phyloP scores from a whole-genome alignment of 805 yeast genomes.

The Candida khao-thaluensis region DNA sequence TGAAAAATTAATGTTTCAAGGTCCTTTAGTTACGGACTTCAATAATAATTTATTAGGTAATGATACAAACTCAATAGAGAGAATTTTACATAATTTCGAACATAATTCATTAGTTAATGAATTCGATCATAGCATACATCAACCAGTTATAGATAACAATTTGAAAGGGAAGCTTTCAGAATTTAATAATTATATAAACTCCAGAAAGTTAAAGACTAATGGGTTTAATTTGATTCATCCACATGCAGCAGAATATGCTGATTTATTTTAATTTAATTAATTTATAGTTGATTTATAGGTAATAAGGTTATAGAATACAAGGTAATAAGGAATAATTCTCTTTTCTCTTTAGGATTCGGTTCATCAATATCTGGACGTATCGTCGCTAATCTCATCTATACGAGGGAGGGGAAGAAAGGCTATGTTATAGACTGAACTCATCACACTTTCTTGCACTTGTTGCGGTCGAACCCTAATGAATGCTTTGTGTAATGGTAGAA shows the following conservation, averaged over 20 bases:
- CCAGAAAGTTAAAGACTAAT: constrained; percentile 3
- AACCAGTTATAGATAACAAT: constrained; percentile 7
- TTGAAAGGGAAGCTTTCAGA: background rate
- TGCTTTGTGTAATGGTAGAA: no score
- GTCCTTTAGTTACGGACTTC: constrained; percentile 36
- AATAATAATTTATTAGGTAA: constrained; percentile 39
- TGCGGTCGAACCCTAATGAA: no score
- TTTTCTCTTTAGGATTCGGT: no score
- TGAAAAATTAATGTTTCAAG: constrained; percentile 15
- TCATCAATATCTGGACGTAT: no score
- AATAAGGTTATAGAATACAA: constrained; percentile 5
- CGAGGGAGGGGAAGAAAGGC: no score
- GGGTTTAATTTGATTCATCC: constrained; percentile 33
- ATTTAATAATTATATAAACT: constrained; percentile 1
- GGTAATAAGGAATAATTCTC: background rate
- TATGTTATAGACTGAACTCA: no score
- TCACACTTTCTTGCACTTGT: no score
- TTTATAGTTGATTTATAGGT: no score
- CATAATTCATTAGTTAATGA: constrained; percentile 18
- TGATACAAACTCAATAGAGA: constrained; percentile 36
- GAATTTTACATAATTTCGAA: constrained; percentile 39
- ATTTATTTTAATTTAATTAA: constrained; percentile 29
- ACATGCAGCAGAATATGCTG: constrained; percentile 45
- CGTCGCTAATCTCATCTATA: no score
- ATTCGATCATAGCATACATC: background rate